Percentiles rank a stretch among this genome's conserved stretches.
Evolutionary conservation across 768 basidiomycete genomes (phyloP).

Genomic region (Russula sp.): DNA sequence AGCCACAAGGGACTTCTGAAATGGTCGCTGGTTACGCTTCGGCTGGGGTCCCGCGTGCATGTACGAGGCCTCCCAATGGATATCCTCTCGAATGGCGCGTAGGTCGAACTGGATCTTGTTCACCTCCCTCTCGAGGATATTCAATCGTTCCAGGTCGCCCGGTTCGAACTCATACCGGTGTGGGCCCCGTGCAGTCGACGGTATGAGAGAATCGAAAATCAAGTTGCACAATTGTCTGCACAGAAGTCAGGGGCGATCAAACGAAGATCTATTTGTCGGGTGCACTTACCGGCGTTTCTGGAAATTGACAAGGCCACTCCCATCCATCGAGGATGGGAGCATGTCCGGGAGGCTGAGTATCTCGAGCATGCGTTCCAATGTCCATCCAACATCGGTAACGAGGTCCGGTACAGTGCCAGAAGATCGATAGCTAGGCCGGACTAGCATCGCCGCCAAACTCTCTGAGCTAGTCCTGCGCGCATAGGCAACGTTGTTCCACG

Average conservation of each 20-base stretch:
- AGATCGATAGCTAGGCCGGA: constrained; percentile 35
- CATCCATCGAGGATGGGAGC: constrained; percentile 46
- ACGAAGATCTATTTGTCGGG: not conserved
- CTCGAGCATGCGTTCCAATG: constrained; percentile 75
- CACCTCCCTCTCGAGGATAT: constrained; percentile 68
- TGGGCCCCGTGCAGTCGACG: constrained; percentile 37
- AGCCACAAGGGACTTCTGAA: constrained; percentile 51
- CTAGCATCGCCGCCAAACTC: constrained; percentile 49
- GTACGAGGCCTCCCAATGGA: constrained; percentile 51
- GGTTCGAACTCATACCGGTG: constrained; percentile 52
- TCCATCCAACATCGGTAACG: constrained; percentile 74
- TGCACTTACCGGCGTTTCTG: constrained; percentile 67
- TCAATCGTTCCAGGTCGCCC: constrained; percentile 67
- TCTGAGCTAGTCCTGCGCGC: constrained; percentile 56
- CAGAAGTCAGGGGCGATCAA: constrained; percentile 18
- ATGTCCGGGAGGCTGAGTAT: constrained; percentile 69
- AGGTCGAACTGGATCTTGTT: constrained; percentile 55
- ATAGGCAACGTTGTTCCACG: constrained; percentile 70
- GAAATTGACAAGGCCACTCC: constrained; percentile 63
- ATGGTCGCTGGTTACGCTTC: constrained; percentile 53
- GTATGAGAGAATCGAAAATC: constrained; percentile 45
- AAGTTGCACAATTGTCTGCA: constrained; percentile 60
- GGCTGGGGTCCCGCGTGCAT: constrained; percentile 39
- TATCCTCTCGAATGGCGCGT: constrained; percentile 70
- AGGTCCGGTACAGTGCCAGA: constrained; percentile 44